Conservation (phyloP, 2,329 filamentous ascomycete species). For the Aureobasidium sp. region DNA sequence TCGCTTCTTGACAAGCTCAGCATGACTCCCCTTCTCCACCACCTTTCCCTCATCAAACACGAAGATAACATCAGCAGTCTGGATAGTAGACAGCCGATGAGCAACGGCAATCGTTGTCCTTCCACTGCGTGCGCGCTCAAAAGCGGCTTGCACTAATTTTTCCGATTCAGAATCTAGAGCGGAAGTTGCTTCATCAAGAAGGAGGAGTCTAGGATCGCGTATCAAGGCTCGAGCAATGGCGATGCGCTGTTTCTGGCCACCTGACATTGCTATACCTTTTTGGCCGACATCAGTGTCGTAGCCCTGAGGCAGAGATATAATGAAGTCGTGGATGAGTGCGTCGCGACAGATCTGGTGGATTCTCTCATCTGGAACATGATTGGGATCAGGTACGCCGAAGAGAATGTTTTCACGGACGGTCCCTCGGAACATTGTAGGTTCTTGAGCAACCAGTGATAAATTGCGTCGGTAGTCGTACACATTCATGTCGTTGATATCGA, state of each 20-base stretch:
- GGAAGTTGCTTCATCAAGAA: constrained; percentile 37
- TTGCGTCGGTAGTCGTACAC: constrained; percentile 33
- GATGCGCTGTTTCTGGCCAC: constrained; percentile 35
- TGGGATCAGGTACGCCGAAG: constrained; percentile 13
- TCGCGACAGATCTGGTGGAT: constrained; percentile 58
- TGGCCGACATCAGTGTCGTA: constrained; percentile 49
- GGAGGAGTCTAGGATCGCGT: constrained; percentile 33
- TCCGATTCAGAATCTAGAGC: constrained; percentile 37
- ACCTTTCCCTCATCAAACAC: constrained; percentile 41
- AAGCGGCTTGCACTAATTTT: constrained; percentile 31
- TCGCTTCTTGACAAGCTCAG: constrained; percentile 37
- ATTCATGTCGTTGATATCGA: constrained; percentile 30
- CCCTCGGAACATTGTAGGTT: constrained; percentile 43
- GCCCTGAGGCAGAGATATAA: constrained; percentile 53
- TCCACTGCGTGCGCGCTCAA: constrained; percentile 29
- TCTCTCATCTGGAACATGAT: constrained; percentile 36
- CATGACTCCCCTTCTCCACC: constrained; percentile 42
- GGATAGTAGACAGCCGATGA: constrained; percentile 35
- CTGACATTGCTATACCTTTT: constrained; percentile 34
- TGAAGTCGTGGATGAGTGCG: constrained; percentile 63
- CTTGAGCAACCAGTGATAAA: constrained; percentile 39
- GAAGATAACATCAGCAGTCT: constrained; percentile 36
- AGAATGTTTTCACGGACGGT: constrained; percentile 60
- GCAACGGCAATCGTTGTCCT: constrained; percentile 38
- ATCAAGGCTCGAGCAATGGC: constrained; percentile 37